A percentile compares a stretch with the other conserved stretches of the same genome.
Conservation (phyloP, 352 stramenopile species). For the Phytophthora meadii region DNA sequence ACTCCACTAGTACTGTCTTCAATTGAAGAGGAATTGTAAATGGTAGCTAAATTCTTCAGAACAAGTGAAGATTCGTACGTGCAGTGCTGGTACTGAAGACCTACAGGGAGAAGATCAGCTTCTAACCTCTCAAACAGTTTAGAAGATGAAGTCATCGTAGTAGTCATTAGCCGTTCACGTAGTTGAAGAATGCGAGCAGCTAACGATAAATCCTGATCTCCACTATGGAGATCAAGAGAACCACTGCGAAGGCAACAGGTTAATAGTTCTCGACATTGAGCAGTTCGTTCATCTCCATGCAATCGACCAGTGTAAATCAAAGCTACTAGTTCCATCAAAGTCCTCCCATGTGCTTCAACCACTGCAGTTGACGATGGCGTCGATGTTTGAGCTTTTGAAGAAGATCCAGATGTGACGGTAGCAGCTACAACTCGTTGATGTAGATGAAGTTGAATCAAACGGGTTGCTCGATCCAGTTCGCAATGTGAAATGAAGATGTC, state of each 20-base stretch:
- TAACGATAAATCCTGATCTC: slow-evolving; percentile 24
- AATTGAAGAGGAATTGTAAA: slow-evolving; percentile 11
- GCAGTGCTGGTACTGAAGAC: slow-evolving; percentile 21
- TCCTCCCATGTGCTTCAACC: slow-evolving; percentile 23
- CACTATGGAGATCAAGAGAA: slow-evolving; percentile 22
- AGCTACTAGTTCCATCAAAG: slow-evolving; percentile 32
- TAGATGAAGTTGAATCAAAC: slow-evolving; percentile 41
- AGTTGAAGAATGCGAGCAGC: slow-evolving; percentile 23
- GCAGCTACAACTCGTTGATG: slow-evolving; percentile 35
- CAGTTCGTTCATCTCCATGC: slow-evolving; percentile 16
- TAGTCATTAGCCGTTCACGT: slow-evolving; percentile 35
- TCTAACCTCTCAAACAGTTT: slow-evolving; percentile 29
- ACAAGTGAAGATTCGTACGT: slow-evolving; percentile 5
- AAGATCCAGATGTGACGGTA: slow-evolving; percentile 19
- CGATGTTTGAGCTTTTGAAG: slow-evolving; percentile 13
- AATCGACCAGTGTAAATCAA: slow-evolving; percentile 47
- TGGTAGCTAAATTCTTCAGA: slow-evolving; percentile 18
- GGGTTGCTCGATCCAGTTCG: slow-evolving; percentile 42
- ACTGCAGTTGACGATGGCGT: slow-evolving; percentile 16
- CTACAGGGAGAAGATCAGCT: slow-evolving; percentile 19
- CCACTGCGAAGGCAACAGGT: slow-evolving; percentile 40
- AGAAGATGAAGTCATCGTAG: slow-evolving; percentile 9
- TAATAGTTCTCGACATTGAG: slow-evolving; percentile 47
- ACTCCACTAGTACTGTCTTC: not conserved
- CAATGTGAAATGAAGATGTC: slow-evolving; percentile 56